Conservation (phyloP, 2,329 filamentous ascomycete species). For the Fonsecaea monophora region DNA sequence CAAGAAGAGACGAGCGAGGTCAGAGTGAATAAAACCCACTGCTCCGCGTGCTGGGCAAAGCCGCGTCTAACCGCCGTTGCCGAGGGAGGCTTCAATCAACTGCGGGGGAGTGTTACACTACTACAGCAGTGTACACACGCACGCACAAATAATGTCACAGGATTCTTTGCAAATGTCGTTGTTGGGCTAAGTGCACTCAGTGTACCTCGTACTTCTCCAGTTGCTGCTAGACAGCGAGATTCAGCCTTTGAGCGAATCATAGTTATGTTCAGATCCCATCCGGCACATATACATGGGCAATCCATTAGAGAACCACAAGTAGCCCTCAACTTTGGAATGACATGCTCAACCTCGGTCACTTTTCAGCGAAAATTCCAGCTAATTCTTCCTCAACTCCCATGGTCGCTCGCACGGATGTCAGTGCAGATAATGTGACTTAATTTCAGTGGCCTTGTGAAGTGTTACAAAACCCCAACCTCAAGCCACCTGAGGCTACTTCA, state of each 20-base stretch:
- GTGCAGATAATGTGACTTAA: neutral
- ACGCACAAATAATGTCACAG: neutral
- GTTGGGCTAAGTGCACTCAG: neutral
- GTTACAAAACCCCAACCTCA: neutral
- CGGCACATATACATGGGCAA: neutral
- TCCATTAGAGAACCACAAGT: neutral
- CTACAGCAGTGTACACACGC: neutral
- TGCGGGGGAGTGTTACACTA: neutral
- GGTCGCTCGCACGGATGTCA: neutral
- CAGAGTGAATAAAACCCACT: neutral
- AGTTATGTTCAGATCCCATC: neutral
- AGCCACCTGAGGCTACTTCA: neutral
- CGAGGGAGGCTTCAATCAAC: conserved; percentile 37
- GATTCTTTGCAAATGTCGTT: neutral
- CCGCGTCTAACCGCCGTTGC: conserved; percentile 45
- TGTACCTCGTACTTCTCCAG: neutral
- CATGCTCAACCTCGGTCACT: neutral
- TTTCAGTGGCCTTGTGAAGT: neutral
- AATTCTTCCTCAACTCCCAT: neutral
- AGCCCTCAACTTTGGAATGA: neutral
- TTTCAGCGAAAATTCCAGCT: neutral
- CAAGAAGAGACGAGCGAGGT: conserved; percentile 2
- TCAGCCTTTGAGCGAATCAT: neutral
- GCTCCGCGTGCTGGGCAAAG: conserved; percentile 31
- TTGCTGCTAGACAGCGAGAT: neutral